Conservation (phyloP, 2,329 filamentous ascomycete genomes). For the Xylariaceae sp. region DNA sequence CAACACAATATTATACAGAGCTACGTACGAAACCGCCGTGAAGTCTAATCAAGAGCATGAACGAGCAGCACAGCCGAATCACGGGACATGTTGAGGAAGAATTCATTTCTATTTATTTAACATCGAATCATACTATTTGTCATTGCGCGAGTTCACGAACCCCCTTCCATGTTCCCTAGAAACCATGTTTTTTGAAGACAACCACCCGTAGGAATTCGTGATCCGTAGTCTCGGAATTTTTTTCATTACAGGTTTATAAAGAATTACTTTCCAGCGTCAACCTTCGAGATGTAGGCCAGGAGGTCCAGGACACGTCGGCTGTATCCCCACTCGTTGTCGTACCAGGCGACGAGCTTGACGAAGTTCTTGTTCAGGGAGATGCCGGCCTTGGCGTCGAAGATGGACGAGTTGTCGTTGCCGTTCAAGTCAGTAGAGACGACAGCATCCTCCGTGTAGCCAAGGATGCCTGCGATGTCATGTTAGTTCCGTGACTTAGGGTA, state of each 20-base stretch:
- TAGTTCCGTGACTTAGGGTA: slow-evolving; percentile 11
- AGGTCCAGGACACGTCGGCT: slow-evolving; percentile 92
- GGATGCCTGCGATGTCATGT: slow-evolving; percentile 63
- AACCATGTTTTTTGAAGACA: slow-evolving; percentile 17
- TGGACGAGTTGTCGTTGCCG: slow-evolving; percentile 91
- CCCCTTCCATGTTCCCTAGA: slow-evolving; percentile 15
- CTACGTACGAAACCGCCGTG: background rate
- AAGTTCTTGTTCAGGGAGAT: slow-evolving; percentile 99
- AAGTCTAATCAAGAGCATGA: background rate
- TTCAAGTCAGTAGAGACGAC: slow-evolving; percentile 92
- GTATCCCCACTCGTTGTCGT: slow-evolving; percentile 99
- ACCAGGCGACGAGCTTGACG: slow-evolving; percentile 97
- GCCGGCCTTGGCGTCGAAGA: slow-evolving; percentile 99
- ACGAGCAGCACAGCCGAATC: background rate
- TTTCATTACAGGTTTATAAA: slow-evolving; percentile 33
- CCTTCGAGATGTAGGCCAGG: slow-evolving; percentile 76
- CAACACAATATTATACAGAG: background rate
- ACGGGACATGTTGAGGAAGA: background rate
- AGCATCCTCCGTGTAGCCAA: slow-evolving; percentile 96
- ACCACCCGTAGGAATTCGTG: slow-evolving; percentile 12
- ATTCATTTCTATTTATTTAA: slow-evolving; percentile 18
- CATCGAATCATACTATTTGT: slow-evolving; percentile 16
- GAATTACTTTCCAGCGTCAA: slow-evolving; percentile 61
- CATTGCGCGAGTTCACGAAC: slow-evolving; percentile 15
- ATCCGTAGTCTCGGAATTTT: slow-evolving; percentile 10